Evolutionary conservation across 495 filamentous ascomycete species (phyloP).

Genomic region (Terfezia boudieri): DNA sequence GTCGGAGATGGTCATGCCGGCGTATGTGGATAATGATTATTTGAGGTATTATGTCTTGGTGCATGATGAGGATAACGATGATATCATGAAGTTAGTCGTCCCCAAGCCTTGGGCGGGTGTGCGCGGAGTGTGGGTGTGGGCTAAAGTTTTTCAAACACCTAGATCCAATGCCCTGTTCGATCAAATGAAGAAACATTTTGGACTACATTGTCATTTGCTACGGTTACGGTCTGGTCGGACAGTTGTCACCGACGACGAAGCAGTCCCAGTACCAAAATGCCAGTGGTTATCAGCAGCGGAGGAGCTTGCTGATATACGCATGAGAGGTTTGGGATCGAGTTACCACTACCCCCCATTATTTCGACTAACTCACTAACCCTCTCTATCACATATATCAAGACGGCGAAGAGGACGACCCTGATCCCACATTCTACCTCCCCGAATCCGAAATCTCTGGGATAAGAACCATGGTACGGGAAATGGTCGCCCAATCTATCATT

Average conservation of each 20-base stretch:
- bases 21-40: conserved; percentile 72
- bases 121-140: too few relatives aligned
- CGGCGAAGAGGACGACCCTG: conserved; percentile 31
- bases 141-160: neutral
- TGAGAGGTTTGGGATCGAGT: neutral
- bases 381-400: conserved; percentile 16
- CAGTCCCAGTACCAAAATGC: conserved; percentile 48
- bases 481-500: conserved; percentile 77
- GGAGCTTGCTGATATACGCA: conserved; percentile 47
- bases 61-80: conserved; percentile 89
- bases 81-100: conserved; percentile 67
- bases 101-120: too few relatives aligned
- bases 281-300: conserved; percentile 82
- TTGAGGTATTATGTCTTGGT: conserved; percentile 88
- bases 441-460: conserved; percentile 81
- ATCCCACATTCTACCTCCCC: conserved; percentile 56
- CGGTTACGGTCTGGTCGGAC: conserved; percentile 58
- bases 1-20: conserved; percentile 44
- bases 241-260: conserved; percentile 81
- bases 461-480: conserved; percentile 67
- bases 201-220: conserved; percentile 81
- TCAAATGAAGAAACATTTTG: conserved; percentile 94
- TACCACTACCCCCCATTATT: neutral
- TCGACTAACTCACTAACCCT: neutral
- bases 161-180: conserved; percentile 43